Conservation (phyloP, 1,284 basidiomycete species). For the Chalciporus sp. region DNA sequence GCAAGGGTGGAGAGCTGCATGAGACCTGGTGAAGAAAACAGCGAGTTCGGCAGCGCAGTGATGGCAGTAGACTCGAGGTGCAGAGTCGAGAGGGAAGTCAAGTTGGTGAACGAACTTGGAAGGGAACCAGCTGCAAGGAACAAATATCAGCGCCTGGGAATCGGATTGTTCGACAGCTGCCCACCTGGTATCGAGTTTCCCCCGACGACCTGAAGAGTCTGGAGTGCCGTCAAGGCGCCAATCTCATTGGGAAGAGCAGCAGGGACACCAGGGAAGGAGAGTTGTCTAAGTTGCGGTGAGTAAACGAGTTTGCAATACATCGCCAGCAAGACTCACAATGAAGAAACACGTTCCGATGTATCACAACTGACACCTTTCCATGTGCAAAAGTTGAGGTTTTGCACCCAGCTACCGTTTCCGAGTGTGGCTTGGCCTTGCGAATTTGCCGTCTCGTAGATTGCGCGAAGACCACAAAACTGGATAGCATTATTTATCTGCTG, state of each 20-base stretch:
- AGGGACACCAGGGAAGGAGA: conserved; percentile 52
- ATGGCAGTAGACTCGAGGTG: conserved; percentile 51
- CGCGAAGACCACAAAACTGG: conserved; percentile 54
- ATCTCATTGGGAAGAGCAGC: conserved; percentile 46
- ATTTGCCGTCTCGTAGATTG: conserved; percentile 48
- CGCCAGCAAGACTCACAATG: conserved; percentile 40
- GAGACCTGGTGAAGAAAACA: conserved; percentile 38
- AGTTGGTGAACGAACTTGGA: conserved; percentile 40
- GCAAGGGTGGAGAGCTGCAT: conserved; percentile 43
- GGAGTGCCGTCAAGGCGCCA: conserved; percentile 43
- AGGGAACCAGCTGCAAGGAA: conserved; percentile 41
- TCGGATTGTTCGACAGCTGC: conserved; percentile 3
- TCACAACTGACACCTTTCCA: conserved; percentile 53
- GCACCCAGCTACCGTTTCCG: conserved; percentile 48
- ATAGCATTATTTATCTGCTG: conserved; percentile 39
- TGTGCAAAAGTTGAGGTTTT: conserved; percentile 48
- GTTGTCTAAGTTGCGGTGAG: conserved; percentile 33
- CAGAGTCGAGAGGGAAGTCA: conserved; percentile 43
- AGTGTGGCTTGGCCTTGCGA: conserved; percentile 42
- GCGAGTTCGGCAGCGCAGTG: conserved; percentile 38
- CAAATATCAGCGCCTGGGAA: background rate
- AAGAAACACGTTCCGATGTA: conserved; percentile 42
- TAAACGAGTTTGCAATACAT: background rate
- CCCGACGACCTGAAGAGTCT: conserved; percentile 45
- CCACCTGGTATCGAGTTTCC: conserved; percentile 45